Evolutionary conservation across 2,329 filamentous ascomycete species (phyloP).

Genomic region (Leptodontidium sp.): DNA sequence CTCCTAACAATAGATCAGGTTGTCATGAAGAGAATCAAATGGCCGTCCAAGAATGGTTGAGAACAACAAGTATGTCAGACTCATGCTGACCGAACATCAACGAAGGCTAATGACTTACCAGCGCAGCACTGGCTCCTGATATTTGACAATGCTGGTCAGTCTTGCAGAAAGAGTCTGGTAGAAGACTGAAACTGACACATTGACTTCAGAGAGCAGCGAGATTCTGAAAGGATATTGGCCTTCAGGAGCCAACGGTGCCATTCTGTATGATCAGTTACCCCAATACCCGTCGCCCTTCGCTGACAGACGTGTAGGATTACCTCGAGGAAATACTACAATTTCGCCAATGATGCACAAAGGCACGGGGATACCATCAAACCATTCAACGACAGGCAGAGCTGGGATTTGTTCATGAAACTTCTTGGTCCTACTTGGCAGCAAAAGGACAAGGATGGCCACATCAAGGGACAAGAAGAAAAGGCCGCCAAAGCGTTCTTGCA

Average conservation of each 20-base stretch:
- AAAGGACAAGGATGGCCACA: neutral
- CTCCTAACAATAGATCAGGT: neutral
- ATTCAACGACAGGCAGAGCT: slow-evolving; percentile 33
- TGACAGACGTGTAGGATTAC: slow-evolving; percentile 28
- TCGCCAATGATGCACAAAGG: slow-evolving; percentile 35
- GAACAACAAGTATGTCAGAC: slow-evolving; percentile 27
- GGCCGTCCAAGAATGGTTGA: slow-evolving; percentile 33
- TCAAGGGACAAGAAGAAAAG: neutral
- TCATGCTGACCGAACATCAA: neutral
- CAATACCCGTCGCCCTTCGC: neutral
- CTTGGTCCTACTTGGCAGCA: slow-evolving; percentile 29
- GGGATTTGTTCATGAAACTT: slow-evolving; percentile 36
- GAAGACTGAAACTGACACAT: neutral
- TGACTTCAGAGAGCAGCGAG: neutral
- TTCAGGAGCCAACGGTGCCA: slow-evolving; percentile 34
- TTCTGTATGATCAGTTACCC: slow-evolving; percentile 22
- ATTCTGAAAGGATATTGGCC: slow-evolving; percentile 42
- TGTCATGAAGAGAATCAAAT: slow-evolving; percentile 35
- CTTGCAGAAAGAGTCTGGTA: neutral
- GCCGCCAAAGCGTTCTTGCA: neutral
- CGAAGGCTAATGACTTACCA: neutral
- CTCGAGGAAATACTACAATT: slow-evolving; percentile 42
- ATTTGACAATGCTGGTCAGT: slow-evolving; percentile 35
- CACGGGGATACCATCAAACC: slow-evolving; percentile 36
- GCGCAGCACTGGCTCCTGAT: slow-evolving; percentile 31